phyloP scores from a whole-genome alignment of 371 early-diverging fungal species.

The Saksenaea oblongispora region DNA sequence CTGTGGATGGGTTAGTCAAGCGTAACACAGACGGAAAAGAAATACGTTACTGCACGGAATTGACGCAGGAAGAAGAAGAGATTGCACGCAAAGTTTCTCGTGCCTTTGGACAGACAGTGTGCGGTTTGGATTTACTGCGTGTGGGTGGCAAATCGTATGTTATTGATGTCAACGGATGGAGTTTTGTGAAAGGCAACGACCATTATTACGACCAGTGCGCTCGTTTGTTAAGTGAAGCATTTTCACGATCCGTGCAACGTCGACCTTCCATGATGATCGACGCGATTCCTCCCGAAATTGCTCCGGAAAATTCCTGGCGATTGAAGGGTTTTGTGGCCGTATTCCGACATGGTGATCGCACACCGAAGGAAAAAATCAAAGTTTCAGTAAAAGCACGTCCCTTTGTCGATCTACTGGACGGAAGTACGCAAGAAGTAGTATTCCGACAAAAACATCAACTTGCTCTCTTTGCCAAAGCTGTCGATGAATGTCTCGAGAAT shows the following conservation, averaged over 20 bases:
- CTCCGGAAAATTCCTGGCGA: constrained; percentile 85
- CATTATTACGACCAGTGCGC: constrained; percentile 93
- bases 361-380: constrained; percentile 97
- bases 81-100: constrained; percentile 80
- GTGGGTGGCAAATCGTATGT: constrained; percentile 86
- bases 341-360: constrained; percentile 95
- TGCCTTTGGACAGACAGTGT: constrained; percentile 92
- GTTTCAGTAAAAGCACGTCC: constrained; percentile 66
- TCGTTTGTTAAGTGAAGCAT: constrained; percentile 63
- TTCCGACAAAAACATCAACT: constrained; percentile 78
- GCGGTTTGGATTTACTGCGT: constrained; percentile 96
- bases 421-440: constrained; percentile 76
- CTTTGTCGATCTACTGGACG: constrained; percentile 70
- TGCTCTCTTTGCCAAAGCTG: constrained; percentile 63
- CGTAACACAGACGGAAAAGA: constrained; percentile 98
- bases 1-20: constrained; percentile 96
- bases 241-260: constrained; percentile 44
- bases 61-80: constrained; percentile 81
- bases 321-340: constrained; percentile 93
- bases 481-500: constrained; percentile 58
- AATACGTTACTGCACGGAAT: constrained; percentile 85
- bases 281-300: constrained; percentile 58
- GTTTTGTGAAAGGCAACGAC: constrained; percentile 97
- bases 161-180: constrained; percentile 99
- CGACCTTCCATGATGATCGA: constrained; percentile 63